Evolutionary conservation across 148 eudicot genomes (phyloP).

Genomic region (Arctostaphylos glauca): DNA sequence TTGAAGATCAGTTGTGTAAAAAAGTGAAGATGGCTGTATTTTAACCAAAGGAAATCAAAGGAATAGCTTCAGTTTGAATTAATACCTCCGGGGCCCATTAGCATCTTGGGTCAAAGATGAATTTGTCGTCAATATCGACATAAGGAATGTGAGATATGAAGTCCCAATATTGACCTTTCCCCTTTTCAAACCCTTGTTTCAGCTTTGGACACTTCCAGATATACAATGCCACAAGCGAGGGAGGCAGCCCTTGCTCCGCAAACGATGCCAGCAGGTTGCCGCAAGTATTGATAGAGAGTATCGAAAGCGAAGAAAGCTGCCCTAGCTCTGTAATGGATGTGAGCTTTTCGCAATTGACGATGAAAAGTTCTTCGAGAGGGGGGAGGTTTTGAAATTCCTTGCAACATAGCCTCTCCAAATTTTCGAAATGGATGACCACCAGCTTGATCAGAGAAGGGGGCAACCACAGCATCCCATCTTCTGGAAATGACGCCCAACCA

Average conservation of each 20-base stretch:
- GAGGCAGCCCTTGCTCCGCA: too few species aligned
- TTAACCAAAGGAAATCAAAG: too few species aligned
- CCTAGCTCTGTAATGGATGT: too few species aligned
- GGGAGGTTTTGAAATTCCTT: not conserved
- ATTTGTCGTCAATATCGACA: not conserved
- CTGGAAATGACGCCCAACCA: not conserved
- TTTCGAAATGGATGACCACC: not conserved
- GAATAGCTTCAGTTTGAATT: too few species aligned
- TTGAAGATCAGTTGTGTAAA: too few species aligned
- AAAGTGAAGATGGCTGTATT: too few species aligned
- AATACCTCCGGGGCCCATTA: too few species aligned
- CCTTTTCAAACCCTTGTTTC: too few species aligned
- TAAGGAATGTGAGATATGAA: not conserved
- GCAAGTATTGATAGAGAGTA: accelerated
- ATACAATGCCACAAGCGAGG: too few species aligned
- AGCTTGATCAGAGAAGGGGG: not conserved
- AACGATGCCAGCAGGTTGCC: too few species aligned
- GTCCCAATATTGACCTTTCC: not conserved
- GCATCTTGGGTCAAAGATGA: not conserved
- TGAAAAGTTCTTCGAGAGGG: not conserved
- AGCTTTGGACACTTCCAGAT: too few species aligned
- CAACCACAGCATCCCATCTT: not conserved
- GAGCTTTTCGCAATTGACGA: not conserved
- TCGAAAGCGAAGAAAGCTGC: too few species aligned
- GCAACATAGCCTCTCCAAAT: not conserved